Conservation (phyloP, 148 eudicot species). For the Fallopia convolvulus region DNA sequence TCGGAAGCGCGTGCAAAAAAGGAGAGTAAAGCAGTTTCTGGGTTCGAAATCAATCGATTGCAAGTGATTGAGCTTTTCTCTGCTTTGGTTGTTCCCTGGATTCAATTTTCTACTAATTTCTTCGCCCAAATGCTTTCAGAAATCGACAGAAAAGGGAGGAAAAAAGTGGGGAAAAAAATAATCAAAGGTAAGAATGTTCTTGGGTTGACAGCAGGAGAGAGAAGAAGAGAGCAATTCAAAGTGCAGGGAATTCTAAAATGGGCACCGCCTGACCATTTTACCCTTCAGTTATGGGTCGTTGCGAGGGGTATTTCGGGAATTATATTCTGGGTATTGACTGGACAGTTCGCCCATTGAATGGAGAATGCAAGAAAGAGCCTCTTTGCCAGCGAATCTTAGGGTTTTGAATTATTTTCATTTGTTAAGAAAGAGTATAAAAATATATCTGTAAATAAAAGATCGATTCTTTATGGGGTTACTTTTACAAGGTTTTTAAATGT, state of each 20-base stretch:
- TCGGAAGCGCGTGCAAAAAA: constrained; percentile 26
- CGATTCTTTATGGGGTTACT: no score
- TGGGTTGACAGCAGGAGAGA: constrained; percentile 9
- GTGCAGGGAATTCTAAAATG: neutral
- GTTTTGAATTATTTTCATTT: neutral
- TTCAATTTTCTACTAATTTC: neutral
- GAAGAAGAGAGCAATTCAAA: constrained; percentile 6
- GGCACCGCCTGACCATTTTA: neutral
- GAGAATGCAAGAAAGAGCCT: neutral
- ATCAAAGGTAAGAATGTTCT: constrained; percentile 4
- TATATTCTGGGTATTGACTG: neutral
- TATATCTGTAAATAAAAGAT: neutral
- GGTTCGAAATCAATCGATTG: constrained; percentile 27
- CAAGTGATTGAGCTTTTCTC: constrained; percentile 14
- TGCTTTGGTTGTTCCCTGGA: constrained; percentile 10
- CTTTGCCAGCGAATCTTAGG: constrained; percentile 9
- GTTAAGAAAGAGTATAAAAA: no score
- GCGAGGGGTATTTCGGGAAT: neutral
- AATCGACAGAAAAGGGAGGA: neutral
- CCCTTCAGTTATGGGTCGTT: neutral
- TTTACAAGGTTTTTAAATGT: no score
- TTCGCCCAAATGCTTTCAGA: neutral
- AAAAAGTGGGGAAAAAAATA: neutral
- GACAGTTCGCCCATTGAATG: constrained; percentile 2
- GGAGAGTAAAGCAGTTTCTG: constrained; percentile 23